Evolutionary conservation across 2,329 filamentous ascomycete genomes (phyloP).

Genomic region (Fusarium continuum): DNA sequence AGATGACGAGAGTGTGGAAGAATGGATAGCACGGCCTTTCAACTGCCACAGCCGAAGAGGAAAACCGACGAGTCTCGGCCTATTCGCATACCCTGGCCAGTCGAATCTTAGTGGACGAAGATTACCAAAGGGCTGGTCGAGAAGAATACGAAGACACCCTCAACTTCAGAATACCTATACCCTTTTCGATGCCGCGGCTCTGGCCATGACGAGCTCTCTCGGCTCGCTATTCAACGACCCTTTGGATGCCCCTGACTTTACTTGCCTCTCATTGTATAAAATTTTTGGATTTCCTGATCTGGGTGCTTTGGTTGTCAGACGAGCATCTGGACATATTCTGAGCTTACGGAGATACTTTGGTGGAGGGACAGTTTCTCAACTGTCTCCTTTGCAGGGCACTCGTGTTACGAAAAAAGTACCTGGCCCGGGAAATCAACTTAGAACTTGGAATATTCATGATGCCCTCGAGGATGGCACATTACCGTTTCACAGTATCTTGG

Average conservation of each 20-base stretch:
- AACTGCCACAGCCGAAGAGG: conserved; percentile 29
- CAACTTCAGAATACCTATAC: conserved; percentile 53
- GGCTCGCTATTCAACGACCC: conserved; percentile 60
- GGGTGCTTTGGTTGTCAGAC: conserved; percentile 67
- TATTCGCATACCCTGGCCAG: conserved; percentile 74
- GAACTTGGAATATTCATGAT: conserved; percentile 62
- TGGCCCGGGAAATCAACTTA: conserved; percentile 49
- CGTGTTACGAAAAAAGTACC: conserved; percentile 50
- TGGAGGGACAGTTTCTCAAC: conserved; percentile 71
- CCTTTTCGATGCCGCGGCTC: conserved; percentile 69
- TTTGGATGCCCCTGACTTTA: conserved; percentile 66
- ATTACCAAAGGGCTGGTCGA: conserved; percentile 66
- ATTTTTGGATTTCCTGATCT: conserved; percentile 74
- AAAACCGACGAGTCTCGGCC: conserved; percentile 42
- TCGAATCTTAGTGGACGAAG: conserved; percentile 75
- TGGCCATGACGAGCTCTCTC: conserved; percentile 69
- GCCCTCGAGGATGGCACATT: conserved; percentile 73
- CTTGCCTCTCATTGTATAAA: conserved; percentile 70
- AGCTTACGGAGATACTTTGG: conserved; percentile 70
- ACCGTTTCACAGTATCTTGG: conserved; percentile 72
- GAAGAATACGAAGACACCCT: conserved; percentile 45
- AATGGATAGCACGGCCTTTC: conserved; percentile 50
- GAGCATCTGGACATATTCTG: conserved; percentile 63
- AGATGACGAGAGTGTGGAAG: conserved; percentile 62
- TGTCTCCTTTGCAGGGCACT: conserved; percentile 46